Percentiles rank a stretch among this genome's conserved stretches.
Evolutionary conservation across 1,139 yeast species (phyloP).

Genomic region (Hansenula lynferdii): DNA sequence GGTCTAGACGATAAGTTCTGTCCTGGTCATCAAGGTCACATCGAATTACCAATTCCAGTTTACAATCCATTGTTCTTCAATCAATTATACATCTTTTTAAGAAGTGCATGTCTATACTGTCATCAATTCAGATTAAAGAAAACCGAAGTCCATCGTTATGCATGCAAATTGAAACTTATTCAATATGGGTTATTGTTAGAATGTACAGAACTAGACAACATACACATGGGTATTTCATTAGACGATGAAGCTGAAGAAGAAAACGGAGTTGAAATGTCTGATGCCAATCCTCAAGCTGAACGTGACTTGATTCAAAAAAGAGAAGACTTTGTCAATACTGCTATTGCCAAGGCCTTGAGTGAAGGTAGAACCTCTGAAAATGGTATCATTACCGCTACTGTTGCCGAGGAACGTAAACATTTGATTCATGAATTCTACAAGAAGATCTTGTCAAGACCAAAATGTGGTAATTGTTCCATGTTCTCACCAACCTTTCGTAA

Average conservation of each 20-base stretch:
- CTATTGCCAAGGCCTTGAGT: slow-evolving; percentile 70
- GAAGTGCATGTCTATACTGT: slow-evolving; percentile 88
- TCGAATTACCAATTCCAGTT: slow-evolving; percentile 92
- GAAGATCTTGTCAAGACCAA: slow-evolving; percentile 66
- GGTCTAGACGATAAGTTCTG: slow-evolving; percentile 92
- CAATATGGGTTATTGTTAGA: slow-evolving; percentile 89
- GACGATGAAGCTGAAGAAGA: slow-evolving; percentile 30
- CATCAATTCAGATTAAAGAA: slow-evolving; percentile 71
- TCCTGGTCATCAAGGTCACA: slow-evolving; percentile 99
- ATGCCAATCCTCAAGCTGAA: slow-evolving; percentile 25
- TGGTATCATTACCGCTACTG: slow-evolving; percentile 80
- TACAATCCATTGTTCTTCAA: slow-evolving; percentile 93
- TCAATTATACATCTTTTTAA: slow-evolving; percentile 78
- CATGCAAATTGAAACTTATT: slow-evolving; percentile 73
- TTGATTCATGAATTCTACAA: slow-evolving; percentile 74
- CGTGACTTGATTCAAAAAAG: slow-evolving; percentile 52
- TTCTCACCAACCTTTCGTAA: slow-evolving; percentile 90
- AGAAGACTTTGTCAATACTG: slow-evolving; percentile 61
- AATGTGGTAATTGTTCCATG: slow-evolving; percentile 96
- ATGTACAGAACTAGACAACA: slow-evolving; percentile 63
- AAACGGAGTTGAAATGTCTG: slow-evolving; percentile 30
- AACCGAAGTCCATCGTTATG: slow-evolving; percentile 67
- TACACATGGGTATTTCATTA: slow-evolving; percentile 37
- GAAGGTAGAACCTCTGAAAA: slow-evolving; percentile 65
- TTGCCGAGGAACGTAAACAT: slow-evolving; percentile 79